A percentile compares a stretch with the other conserved stretches of the same genome.
Conservation (phyloP, 2,329 filamentous ascomycete species). For the Metarhizium guizhouense region DNA sequence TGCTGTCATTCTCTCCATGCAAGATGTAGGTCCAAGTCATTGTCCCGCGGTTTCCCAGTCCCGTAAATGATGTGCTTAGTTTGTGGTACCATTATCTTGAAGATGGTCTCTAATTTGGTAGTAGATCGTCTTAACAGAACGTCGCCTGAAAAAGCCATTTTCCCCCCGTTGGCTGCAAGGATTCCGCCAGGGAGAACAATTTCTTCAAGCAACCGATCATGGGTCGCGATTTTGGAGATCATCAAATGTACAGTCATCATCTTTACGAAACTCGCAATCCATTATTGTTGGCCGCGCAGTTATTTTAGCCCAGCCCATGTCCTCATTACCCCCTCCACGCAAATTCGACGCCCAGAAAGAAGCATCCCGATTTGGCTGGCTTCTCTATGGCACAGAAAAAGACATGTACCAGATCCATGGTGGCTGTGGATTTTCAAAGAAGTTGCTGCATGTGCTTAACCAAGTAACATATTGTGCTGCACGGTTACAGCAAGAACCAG, state of each 20-base stretch:
- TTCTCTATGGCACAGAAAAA: constrained; percentile 25
- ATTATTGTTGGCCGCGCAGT: constrained; percentile 30
- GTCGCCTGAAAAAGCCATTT: constrained; percentile 22
- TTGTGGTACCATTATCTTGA: neutral
- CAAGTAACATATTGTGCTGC: constrained; percentile 29
- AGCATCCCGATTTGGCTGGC: constrained; percentile 26
- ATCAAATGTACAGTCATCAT: constrained; percentile 23
- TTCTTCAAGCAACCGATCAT: constrained; percentile 26
- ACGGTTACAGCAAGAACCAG: constrained; percentile 22
- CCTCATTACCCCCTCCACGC: constrained; percentile 17
- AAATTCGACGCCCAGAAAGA: constrained; percentile 20
- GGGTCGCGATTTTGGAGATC: constrained; percentile 27
- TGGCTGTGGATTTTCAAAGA: constrained; percentile 32
- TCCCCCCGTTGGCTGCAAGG: constrained; percentile 29
- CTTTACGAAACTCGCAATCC: constrained; percentile 26
- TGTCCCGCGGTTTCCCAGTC: neutral
- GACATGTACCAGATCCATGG: constrained; percentile 31
- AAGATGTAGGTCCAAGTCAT: constrained; percentile 22
- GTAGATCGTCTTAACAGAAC: constrained; percentile 28
- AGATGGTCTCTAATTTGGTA: neutral
- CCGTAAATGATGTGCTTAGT: neutral
- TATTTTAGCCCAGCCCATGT: constrained; percentile 31
- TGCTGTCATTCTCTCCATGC: constrained; percentile 28
- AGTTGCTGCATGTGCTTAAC: constrained; percentile 26
- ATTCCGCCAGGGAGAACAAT: constrained; percentile 24